Conservation (phyloP, 2,329 filamentous ascomycete species). For the Thelonectria olida region DNA sequence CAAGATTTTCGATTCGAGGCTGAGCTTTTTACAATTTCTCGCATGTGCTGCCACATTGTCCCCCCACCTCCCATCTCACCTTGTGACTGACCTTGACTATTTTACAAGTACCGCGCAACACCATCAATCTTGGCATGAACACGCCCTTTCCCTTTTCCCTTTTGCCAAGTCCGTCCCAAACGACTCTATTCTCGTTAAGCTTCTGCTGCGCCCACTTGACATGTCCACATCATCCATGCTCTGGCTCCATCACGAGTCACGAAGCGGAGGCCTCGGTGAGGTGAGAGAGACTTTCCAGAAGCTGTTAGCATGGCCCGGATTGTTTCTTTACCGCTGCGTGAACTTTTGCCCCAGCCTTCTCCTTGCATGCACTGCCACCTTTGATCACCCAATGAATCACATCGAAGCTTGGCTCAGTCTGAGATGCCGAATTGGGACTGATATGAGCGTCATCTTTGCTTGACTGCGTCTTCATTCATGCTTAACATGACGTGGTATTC, state of each 20-base stretch:
- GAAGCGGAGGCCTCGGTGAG: no score
- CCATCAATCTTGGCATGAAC: background rate
- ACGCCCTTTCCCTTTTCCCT: conserved; percentile 9
- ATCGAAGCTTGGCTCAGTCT: background rate
- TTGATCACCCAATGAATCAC: background rate
- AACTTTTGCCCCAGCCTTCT: background rate
- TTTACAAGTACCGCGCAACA: no score
- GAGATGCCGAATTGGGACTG: background rate
- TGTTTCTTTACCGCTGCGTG: background rate
- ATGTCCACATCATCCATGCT: conserved; percentile 13
- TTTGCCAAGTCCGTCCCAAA: conserved; percentile 36
- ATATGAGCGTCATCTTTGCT: background rate
- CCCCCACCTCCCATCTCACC: no score
- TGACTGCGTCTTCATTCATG: no score
- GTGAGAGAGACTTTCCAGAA: background rate
- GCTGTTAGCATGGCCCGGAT: background rate
- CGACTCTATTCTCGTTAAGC: conserved; percentile 40
- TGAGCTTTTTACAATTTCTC: background rate
- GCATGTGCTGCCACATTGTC: no score
- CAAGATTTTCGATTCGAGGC: background rate
- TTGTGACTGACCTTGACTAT: no score
- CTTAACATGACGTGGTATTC: background rate
- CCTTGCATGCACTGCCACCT: conserved; percentile 15
- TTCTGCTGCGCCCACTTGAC: conserved; percentile 37
- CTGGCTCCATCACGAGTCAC: no score